phyloP scores from a whole-genome alignment of 1,139 yeast genomes.

The Zhuliangozyma parablackwelliae region DNA sequence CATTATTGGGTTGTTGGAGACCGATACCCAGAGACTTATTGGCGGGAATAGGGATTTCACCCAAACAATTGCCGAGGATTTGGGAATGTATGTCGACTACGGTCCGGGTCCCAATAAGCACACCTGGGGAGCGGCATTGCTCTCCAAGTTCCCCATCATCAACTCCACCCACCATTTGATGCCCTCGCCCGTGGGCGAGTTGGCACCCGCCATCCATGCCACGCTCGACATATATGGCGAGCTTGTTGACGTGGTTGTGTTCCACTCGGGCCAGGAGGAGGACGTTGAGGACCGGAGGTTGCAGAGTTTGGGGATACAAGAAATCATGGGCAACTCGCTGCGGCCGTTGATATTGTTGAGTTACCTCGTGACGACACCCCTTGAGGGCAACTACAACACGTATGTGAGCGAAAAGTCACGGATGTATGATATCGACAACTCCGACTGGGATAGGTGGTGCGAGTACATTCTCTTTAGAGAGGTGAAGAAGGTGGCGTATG shows the following conservation, averaged over 20 bases:
- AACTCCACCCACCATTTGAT: conserved; percentile 85
- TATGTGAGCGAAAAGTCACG: conserved; percentile 81
- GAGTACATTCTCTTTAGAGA: conserved; percentile 89
- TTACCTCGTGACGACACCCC: conserved; percentile 84
- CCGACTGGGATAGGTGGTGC: conserved; percentile 98
- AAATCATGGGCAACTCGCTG: conserved; percentile 72
- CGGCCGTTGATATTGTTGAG: conserved; percentile 82
- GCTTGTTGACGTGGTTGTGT: conserved; percentile 84
- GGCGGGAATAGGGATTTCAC: conserved; percentile 96
- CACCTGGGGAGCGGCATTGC: conserved; percentile 94
- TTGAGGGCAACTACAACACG: conserved; percentile 85
- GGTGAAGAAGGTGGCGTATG: conserved; percentile 85
- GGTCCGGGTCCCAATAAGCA: conserved; percentile 98
- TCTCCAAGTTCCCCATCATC: conserved; percentile 90
- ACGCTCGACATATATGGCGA: conserved; percentile 88
- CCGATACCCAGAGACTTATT: conserved; percentile 88
- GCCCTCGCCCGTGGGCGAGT: conserved; percentile 95
- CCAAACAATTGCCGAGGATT: conserved; percentile 84
- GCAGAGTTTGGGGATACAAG: conserved; percentile 73
- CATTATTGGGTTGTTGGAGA: conserved; percentile 84
- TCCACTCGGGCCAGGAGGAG: conserved; percentile 98
- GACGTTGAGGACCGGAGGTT: conserved; percentile 89
- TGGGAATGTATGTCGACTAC: conserved; percentile 91
- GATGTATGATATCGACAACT: conserved; percentile 88
- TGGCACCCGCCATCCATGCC: conserved; percentile 97